phyloP scores from a whole-genome alignment of 306 rosid species.

The Cercis canadensis region DNA sequence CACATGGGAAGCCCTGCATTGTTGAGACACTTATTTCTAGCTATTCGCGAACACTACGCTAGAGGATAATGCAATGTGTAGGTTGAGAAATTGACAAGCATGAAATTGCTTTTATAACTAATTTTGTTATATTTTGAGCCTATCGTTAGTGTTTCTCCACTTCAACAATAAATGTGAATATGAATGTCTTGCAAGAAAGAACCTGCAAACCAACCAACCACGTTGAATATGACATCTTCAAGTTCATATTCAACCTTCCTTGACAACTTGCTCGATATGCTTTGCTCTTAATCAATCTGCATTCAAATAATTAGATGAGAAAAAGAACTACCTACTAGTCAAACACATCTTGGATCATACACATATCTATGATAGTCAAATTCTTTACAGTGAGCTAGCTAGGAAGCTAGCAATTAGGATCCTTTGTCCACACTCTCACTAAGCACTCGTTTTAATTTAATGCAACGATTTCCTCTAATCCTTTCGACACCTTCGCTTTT shows the following conservation, averaged over 20 bases:
- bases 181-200: slow-evolving; percentile 31
- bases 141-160: slow-evolving; percentile 32
- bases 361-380: no score
- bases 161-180: slow-evolving; percentile 32
- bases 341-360: no score
- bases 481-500: not conserved
- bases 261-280: slow-evolving; percentile 40
- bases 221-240: slow-evolving; percentile 39
- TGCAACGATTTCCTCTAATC: no score
- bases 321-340: not conserved
- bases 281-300: slow-evolving; percentile 24
- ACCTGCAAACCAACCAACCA: slow-evolving; percentile 34
- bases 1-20: slow-evolving; percentile 50
- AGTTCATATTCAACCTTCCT: slow-evolving; percentile 40
- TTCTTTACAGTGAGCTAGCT: not conserved
- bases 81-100: slow-evolving; percentile 41
- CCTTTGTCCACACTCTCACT: no score
- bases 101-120: slow-evolving; percentile 28
- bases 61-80: slow-evolving; percentile 27
- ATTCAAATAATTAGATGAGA: slow-evolving; percentile 25
- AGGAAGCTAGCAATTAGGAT: no score
- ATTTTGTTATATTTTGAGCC: slow-evolving; percentile 32
- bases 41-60: slow-evolving; percentile 20
- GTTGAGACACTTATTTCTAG: slow-evolving; percentile 35
- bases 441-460: no score